Evolutionary conservation across 441 rosid species (phyloP).

Genomic region (Geranium incanum): DNA sequence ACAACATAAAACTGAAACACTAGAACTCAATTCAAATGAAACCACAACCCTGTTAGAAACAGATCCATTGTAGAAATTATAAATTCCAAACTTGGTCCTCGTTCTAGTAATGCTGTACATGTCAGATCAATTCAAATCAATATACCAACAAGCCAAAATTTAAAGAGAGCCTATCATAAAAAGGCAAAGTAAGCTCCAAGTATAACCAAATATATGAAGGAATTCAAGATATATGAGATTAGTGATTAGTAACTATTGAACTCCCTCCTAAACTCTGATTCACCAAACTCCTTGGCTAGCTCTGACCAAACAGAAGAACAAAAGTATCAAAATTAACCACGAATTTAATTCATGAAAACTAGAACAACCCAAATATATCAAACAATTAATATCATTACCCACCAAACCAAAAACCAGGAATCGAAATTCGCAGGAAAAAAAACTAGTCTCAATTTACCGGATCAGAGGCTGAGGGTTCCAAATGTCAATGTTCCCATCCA

Average conservation of each 20-base stretch:
- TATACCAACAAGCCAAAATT: background rate
- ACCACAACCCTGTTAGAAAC: too few relatives aligned
- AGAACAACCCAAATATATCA: too few relatives aligned
- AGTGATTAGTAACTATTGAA: background rate
- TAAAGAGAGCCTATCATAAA: background rate
- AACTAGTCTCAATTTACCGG: conserved; percentile 39
- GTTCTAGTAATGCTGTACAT: background rate
- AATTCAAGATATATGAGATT: background rate
- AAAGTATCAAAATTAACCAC: background rate
- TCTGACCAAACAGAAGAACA: background rate
- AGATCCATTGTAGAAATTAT: too few relatives aligned
- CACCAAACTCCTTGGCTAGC: background rate
- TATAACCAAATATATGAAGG: background rate
- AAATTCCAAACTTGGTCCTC: too few relatives aligned
- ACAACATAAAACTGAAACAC: background rate
- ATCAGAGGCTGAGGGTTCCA: conserved; percentile 79
- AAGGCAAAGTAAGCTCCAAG: too few relatives aligned
- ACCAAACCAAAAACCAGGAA: background rate
- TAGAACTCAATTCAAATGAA: background rate
- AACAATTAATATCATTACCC: too few relatives aligned
- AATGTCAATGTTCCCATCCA: conserved; percentile 76
- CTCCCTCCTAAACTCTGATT: background rate
- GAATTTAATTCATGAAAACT: too few relatives aligned
- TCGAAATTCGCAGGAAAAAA: background rate
- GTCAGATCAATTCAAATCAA: background rate